These are phyloP conservation scores for Yarrowia keelungensis DNA, from an alignment of 805 yeast genomes.

Conservation along the genomic window DNA sequence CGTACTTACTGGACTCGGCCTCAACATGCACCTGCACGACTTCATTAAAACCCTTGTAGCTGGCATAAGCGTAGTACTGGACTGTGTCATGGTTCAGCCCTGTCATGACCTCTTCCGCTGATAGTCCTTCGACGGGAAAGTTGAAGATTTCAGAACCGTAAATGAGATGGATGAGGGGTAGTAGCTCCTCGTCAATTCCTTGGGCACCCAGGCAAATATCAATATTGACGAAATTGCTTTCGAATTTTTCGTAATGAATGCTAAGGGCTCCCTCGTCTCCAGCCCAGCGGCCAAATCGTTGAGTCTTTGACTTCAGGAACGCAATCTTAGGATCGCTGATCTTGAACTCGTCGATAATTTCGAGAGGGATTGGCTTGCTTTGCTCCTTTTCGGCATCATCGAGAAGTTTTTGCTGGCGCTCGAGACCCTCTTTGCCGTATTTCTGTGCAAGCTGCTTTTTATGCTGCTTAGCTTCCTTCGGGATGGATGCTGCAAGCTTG, in stretches of 20 bases:
- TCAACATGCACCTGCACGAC: conserved; percentile 66
- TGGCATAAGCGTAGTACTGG: conserved; percentile 56
- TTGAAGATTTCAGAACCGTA: conserved; percentile 68
- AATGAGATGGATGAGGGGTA: conserved; percentile 69
- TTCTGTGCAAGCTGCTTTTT: conserved; percentile 57
- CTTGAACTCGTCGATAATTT: conserved; percentile 65
- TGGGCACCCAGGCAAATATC: conserved; percentile 66
- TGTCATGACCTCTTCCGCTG: conserved; percentile 79
- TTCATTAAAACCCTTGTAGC: conserved; percentile 71
- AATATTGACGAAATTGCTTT: conserved; percentile 79
- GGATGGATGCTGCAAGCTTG: conserved; percentile 60
- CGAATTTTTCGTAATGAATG: conserved; percentile 78
- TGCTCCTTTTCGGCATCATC: conserved; percentile 70
- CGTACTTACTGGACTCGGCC: conserved; percentile 67
- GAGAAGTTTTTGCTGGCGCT: conserved; percentile 58
- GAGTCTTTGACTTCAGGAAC: conserved; percentile 73
- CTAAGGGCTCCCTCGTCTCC: conserved; percentile 68
- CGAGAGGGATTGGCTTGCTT: conserved; percentile 77
- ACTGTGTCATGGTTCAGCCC: conserved; percentile 76
- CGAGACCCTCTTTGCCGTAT: conserved; percentile 68
- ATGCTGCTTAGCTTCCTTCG: conserved; percentile 59
- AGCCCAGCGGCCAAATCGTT: conserved; percentile 53
- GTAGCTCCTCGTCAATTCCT: conserved; percentile 57
- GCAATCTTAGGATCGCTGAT: conserved; percentile 78
- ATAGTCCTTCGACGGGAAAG: conserved; percentile 75